A percentile compares a stretch with the other conserved stretches of the same genome.
These are phyloP conservation scores for Beauveria pseudobassiana DNA, from an alignment of 2,329 filamentous ascomycete genomes.

Conservation along the genomic window DNA sequence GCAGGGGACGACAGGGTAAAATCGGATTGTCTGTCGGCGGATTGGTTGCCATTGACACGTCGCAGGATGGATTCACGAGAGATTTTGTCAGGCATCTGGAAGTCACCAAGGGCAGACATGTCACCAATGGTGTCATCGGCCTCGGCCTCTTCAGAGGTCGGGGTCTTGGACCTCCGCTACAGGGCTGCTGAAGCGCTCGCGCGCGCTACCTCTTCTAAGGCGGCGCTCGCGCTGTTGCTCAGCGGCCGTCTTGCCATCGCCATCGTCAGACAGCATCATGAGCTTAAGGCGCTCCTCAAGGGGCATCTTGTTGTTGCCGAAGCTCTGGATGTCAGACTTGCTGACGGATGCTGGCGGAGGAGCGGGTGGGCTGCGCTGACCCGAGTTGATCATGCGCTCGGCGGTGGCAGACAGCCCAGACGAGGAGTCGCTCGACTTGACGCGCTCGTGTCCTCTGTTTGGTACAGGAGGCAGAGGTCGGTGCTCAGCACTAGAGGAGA, in stretches of 20 bases:
- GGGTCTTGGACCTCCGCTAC: slow-evolving; percentile 24
- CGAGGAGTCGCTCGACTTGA: slow-evolving; percentile 43
- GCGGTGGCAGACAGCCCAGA: slow-evolving; percentile 59
- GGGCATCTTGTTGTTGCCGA: slow-evolving; percentile 69
- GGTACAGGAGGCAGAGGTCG: slow-evolving; percentile 84
- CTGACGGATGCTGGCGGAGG: slow-evolving; percentile 60
- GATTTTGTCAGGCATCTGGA: slow-evolving; percentile 67
- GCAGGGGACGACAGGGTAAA: slow-evolving; percentile 57
- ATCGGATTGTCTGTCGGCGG: slow-evolving; percentile 51
- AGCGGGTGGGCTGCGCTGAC: slow-evolving; percentile 61
- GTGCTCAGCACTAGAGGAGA: slow-evolving; percentile 71
- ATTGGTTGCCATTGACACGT: slow-evolving; percentile 64
- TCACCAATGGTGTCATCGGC: slow-evolving; percentile 55
- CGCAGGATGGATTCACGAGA: slow-evolving; percentile 90
- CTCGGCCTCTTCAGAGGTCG: slow-evolving; percentile 34
- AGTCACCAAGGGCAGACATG: slow-evolving; percentile 51
- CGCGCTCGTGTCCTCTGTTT: slow-evolving; percentile 31
- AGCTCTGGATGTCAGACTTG: slow-evolving; percentile 71
- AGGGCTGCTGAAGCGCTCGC: slow-evolving; percentile 41
- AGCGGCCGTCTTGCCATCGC: slow-evolving; percentile 47
- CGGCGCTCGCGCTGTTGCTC: slow-evolving; percentile 62
- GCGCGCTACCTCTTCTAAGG: slow-evolving; percentile 53
- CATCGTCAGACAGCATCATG: slow-evolving; percentile 76
- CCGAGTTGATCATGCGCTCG: slow-evolving; percentile 58
- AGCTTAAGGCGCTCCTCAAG: slow-evolving; percentile 79